Evolutionary conservation across 768 basidiomycete genomes (phyloP), one percentile per base, ranked within the genome.

Genomic region (Termitomyces eurrhizus): DNA sequence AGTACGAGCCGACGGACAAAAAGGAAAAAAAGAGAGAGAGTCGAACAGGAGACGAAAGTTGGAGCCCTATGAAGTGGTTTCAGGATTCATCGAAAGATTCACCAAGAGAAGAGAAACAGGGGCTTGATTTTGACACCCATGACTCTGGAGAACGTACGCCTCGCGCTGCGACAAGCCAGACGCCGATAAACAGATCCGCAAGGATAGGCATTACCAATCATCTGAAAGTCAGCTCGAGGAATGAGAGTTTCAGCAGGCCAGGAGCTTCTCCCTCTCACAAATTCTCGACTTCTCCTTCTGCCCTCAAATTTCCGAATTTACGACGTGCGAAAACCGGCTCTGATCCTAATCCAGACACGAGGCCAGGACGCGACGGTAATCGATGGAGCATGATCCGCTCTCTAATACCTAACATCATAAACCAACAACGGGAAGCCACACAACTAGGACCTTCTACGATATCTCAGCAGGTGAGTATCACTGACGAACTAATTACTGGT

Each of bases 401-500:
- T 12, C 73, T 92, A 37, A 67, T 93, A 14, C 88, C 90, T 14
- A 77, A 80, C 33, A 73, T 89, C 54, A 76, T 67, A 66, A 76
- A 70, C 46, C 75, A 70, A 48, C 72, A 61, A 26, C 48, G 71
- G 49, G 71, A 69, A 18, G 64, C 65, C 29, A 67, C 66, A 39
- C 68, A 75, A 7, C 69, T 73, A 6, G 75, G 77, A 2, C 79
- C 82, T 29, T 82, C 86, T 7, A 77, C 78, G 29, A 79, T 82
- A 1, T 75, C 83, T 1, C 71, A 77, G 3, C 72, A 78, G 5
- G 88, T 92, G 36, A 90, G 90, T 67, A 88, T 93, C 55, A 89
- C 83, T 6, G 90, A 93, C 64, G 92, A 93, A 65, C 83, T 93
- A 49, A 88, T 92, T 14, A 81, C 85, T 2, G 89, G 92, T 5